Evolutionary conservation across 2,329 filamentous ascomycete genomes (phyloP).

Genomic region (Botrytis paeoniae): DNA sequence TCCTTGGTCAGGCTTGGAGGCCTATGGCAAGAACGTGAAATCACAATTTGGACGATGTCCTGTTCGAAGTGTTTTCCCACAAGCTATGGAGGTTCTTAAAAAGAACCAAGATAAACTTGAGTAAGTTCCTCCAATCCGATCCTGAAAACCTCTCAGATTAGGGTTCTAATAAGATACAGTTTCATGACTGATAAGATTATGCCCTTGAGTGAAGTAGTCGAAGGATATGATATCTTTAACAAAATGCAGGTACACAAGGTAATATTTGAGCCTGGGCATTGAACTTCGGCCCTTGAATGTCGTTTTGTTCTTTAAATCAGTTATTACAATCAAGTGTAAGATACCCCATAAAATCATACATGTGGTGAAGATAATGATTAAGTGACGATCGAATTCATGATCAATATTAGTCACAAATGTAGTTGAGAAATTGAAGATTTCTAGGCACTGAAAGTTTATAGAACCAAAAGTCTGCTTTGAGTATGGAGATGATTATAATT

Average conservation of each 20-base stretch:
- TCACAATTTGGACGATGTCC: constrained; percentile 74
- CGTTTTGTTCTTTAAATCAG: neutral
- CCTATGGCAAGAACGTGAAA: constrained; percentile 67
- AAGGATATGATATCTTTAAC: constrained; percentile 70
- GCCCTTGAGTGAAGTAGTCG: constrained; percentile 62
- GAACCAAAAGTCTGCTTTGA: neutral
- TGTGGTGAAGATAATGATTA: neutral
- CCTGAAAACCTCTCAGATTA: no score
- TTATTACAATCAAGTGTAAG: neutral
- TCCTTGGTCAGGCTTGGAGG: constrained; percentile 60
- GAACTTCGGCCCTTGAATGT: neutral
- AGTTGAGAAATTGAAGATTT: neutral
- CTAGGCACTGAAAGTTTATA: neutral
- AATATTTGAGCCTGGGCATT: constrained; percentile 51
- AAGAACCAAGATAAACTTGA: constrained; percentile 64
- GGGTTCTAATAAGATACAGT: constrained; percentile 43
- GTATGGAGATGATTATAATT: neutral
- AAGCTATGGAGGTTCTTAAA: constrained; percentile 62
- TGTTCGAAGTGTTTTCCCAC: constrained; percentile 67
- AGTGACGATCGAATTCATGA: neutral
- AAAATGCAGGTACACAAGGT: constrained; percentile 73
- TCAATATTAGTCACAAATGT: neutral
- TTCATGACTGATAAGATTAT: constrained; percentile 78
- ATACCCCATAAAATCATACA: neutral
- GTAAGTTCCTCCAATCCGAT: constrained; percentile 47